Base-by-base conservation (phyloP, 2,329 filamentous ascomycete species). In the Mycosphaerella sp. region DNA sequence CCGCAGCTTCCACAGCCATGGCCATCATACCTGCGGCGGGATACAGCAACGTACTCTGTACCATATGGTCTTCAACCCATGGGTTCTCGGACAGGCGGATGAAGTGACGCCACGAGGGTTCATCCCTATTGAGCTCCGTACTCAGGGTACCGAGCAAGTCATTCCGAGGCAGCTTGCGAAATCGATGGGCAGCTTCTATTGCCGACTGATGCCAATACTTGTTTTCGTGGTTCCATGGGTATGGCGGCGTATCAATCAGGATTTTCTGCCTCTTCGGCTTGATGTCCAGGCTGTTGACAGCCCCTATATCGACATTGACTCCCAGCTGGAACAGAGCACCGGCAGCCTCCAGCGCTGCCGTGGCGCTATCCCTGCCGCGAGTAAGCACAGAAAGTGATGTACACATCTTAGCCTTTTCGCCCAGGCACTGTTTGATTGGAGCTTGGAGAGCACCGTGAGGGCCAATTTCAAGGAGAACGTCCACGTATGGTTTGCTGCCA, bases 91-190 rank as follows among this genome's bases (percentile, higher is more conserved):
- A 34, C 7, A 56, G 13, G 9, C 56, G 46, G 13, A 65, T 35
- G 28, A 56, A 52, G 42, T 60, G 60, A 50, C 50, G 60, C 60
- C 53, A 66, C 34, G 43, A 42, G 13, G 61, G 62, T 28, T 52
- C 49, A 6, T 13, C 16, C 12, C 27, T 27, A 10, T 28, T 14
- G 12, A 36, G 30, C 6, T 34, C 44, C 13, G 30, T 37, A 9
- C 62, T 43, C 7, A 52, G 53, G 9, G 52, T 47, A 13, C 63
- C 63, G 13, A 71, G 59, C 8, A 68, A 56, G 10, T 58, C 55
- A 21, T 59, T 56, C 41, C 68, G 64, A 64, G 60, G 14, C 6
- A n/a, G 28, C 37, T 17, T 39, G 10, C 35, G 28, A 30, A 12
- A 39, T 14, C 9, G 32, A 17, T 28, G 47, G n/a, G 9, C 41